These are phyloP conservation scores for Aspergillus oerlinghausenensis DNA, from an alignment of 2,329 filamentous ascomycete genomes.

Conservation along the genomic window DNA sequence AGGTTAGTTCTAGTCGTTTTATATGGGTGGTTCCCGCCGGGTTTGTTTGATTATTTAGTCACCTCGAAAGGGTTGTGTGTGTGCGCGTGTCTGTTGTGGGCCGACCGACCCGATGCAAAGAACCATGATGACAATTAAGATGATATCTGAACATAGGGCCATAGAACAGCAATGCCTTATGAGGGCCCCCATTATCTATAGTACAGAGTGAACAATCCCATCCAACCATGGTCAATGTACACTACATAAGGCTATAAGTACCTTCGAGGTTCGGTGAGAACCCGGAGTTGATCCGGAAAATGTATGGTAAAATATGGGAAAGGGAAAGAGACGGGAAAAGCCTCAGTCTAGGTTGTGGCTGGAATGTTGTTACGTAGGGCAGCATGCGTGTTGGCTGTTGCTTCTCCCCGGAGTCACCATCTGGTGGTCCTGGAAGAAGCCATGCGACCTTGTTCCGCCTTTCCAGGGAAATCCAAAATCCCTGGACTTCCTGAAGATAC, in stretches of 20 bases:
- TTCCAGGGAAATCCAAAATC: not conserved
- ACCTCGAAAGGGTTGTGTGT: not conserved
- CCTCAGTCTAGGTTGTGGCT: conserved; percentile 9
- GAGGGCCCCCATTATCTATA: not conserved
- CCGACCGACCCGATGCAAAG: conserved; percentile 17
- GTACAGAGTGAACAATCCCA: not conserved
- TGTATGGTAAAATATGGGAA: conserved; percentile 1
- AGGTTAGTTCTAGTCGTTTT: not conserved
- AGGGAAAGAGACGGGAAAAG: not conserved
- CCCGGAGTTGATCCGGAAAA: conserved; percentile 3
- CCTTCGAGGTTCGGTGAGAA: not conserved
- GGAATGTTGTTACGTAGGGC: conserved; percentile 22
- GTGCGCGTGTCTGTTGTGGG: conserved; percentile 7
- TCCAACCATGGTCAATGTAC: not conserved
- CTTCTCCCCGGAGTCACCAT: not conserved
- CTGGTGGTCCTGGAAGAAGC: not conserved
- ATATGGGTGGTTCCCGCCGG: conserved; percentile 8
- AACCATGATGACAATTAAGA: conserved; percentile 4
- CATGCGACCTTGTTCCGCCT: not conserved
- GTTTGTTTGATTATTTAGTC: conserved; percentile 11
- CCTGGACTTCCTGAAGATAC: not conserved
- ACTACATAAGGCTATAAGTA: not conserved
- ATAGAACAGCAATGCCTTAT: not conserved
- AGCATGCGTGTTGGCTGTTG: conserved; percentile 14
- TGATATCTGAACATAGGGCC: conserved; percentile 9